Conservation (phyloP, 306 rosid genomes). For the apple (Malus domestica) region ASM211411v1 NC_041789.1:22429001-22429500, state of each 20-base stretch:
- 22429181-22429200: constrained; percentile 75
- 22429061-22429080: neutral
- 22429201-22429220: constrained; percentile 69
- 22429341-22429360: neutral
- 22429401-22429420: constrained; percentile 46
- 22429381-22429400: constrained; percentile 9
- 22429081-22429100: constrained; percentile 1
- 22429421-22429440: constrained; percentile 39
- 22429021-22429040: neutral
- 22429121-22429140: constrained; percentile 82
- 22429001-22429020: neutral
- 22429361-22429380: neutral
- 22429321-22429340: neutral
- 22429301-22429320: neutral
- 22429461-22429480: constrained; percentile 26
- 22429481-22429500: constrained; percentile 38
- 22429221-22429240: constrained; percentile 51
- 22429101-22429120: constrained; percentile 36
- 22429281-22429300: neutral
- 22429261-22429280: neutral
- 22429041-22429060: neutral
- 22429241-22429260: neutral
- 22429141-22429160: constrained; percentile 87
- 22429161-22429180: constrained; percentile 83
- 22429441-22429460: constrained; percentile 37